Base-by-base conservation (phyloP, 208 protist genomes). In the Crithidia sp. region DNA sequence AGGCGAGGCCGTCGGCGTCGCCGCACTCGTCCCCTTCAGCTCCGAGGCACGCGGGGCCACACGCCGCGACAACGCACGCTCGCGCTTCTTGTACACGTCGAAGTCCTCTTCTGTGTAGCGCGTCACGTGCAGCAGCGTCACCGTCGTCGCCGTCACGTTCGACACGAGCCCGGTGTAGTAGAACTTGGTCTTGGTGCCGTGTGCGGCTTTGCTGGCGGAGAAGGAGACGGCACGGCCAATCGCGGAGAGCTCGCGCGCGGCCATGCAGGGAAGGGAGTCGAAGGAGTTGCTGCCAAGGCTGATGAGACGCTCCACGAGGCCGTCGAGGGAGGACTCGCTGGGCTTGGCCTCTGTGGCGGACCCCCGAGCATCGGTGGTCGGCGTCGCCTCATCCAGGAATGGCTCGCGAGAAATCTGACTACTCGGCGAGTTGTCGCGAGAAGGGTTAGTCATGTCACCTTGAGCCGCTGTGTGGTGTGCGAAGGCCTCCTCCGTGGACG, bases 161-260 rank as follows among this genome's bases (percentile, higher is more conserved):
- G 62, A 57, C 39, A 94, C 84, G 7, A 88, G 64, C n/a, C 89
- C 89, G 44, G 87, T 79, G 59, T 92, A 94, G 66, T 88, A 68
- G 45, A 90, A 77, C 7, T 74, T 44, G 53, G 68, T 43, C 9
- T 37, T 58, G 17, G 83, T 71, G 7, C 74, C 82, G 17, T 77
- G 57, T 16, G 86, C 54, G 5, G 40, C 68, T 7, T 82, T 84
- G 39, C 86, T 80, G 14, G 74, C 79, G 0, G 55, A 54, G 73
- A 94, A 88, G 4, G 70, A 82, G 41, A 91, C 84, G 62, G 72
- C 79, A 16, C 85, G 84, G 13, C 89, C 89, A 53, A 94, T 92
- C 37, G 88, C 76, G 39, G 83, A 82, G 19, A 94, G 71, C 66
- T 92, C 86, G 10, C 79, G 79, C 14, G 79, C 65, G 5, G 52